Evolutionary conservation across 257 asterid species (phyloP).

Genomic region (Coffea eugenioides): DNA sequence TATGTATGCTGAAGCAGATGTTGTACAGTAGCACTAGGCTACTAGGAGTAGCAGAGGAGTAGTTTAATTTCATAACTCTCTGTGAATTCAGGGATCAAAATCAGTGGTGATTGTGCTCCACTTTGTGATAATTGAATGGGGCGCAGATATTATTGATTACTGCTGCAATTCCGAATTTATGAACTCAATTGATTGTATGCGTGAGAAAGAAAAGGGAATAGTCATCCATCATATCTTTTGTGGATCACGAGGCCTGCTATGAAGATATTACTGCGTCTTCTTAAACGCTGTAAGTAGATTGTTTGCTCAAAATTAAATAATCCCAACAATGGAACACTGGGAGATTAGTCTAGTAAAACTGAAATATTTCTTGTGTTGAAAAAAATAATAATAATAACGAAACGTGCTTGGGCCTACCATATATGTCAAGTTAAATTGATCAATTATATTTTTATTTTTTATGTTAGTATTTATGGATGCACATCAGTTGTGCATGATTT

Average conservation of each 20-base stretch:
- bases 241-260: background rate
- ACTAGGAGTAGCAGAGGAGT: background rate
- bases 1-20: no score
- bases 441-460: no score
- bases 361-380: no score
- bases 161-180: background rate
- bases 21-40: no score
- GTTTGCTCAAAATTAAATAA: background rate
- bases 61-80: background rate
- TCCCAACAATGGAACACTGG: background rate
- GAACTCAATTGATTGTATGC: background rate
- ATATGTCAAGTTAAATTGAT: no score
- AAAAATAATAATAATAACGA: no score
- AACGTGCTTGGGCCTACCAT: no score
- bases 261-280: background rate
- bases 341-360: no score
- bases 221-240: background rate
- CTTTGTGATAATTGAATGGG: background rate
- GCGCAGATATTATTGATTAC: background rate
- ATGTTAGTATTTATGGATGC: no score
- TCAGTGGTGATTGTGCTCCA: slow-evolving; percentile 9
- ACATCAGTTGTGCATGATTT: no score
- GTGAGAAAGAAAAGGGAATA: background rate
- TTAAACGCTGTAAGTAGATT: background rate
- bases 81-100: background rate